Conservation (phyloP, 345 rosid genomes). For the Theobroma cacao region DNA sequence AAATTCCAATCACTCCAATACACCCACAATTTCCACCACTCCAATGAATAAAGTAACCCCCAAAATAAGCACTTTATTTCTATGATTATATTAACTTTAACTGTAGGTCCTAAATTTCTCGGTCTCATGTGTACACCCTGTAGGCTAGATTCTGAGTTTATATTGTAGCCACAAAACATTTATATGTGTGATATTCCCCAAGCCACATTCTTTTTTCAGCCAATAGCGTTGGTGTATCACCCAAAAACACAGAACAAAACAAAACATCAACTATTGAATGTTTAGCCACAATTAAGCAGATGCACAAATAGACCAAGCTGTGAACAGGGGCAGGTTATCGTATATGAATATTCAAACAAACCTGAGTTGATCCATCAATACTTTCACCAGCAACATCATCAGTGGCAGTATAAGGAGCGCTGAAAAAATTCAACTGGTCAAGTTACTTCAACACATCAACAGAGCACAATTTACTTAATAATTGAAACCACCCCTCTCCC, state of each 20-base stretch:
- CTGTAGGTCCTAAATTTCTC: not conserved
- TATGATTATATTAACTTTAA: not conserved
- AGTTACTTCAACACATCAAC: constrained; percentile 17
- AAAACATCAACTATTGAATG: not conserved
- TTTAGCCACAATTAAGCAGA: not conserved
- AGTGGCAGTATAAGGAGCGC: constrained; percentile 27
- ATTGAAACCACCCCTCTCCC: not conserved
- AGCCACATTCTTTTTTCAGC: not conserved
- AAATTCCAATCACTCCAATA: not conserved
- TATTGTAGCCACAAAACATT: not conserved
- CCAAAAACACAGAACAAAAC: no score
- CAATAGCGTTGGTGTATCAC: no score
- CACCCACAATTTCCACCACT: not conserved
- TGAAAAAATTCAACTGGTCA: constrained; percentile 35
- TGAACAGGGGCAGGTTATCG: not conserved
- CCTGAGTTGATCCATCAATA: constrained; percentile 51
- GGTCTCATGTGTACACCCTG: not conserved
- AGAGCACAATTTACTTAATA: not conserved
- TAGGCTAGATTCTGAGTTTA: not conserved
- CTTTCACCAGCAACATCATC: constrained; percentile 42
- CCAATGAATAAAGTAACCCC: not conserved
- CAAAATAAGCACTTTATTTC: not conserved
- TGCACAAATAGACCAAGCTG: not conserved
- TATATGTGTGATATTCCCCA: not conserved
- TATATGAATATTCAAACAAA: constrained; percentile 27